phyloP scores from a whole-genome alignment of 1,139 yeast species.

The Debaryomyces udenii region DNA sequence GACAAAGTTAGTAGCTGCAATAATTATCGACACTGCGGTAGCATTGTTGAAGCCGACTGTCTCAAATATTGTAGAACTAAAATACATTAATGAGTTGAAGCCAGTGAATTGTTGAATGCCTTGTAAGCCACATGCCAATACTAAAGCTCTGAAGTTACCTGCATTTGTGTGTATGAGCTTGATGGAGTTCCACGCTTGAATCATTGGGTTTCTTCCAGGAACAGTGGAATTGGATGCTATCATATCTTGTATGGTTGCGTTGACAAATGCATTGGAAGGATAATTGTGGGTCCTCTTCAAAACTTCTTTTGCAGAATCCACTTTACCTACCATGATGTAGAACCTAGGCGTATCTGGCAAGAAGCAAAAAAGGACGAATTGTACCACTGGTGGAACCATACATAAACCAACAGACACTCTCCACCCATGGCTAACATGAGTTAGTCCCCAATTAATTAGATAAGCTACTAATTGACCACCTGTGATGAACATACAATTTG shows the following conservation, averaged over 20 bases:
- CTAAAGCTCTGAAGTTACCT: conserved; percentile 82
- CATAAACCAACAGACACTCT: conserved; percentile 88
- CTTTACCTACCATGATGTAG: conserved; percentile 69
- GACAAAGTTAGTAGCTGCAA: conserved; percentile 90
- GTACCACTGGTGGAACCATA: conserved; percentile 81
- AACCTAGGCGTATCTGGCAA: conserved; percentile 96
- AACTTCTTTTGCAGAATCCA: conserved; percentile 68
- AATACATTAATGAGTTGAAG: conserved; percentile 93
- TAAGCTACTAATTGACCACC: conserved; percentile 93
- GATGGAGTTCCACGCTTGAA: conserved; percentile 62
- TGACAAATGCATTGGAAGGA: conserved; percentile 59
- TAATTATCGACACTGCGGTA: conserved; percentile 89
- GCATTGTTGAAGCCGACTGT: conserved; percentile 85
- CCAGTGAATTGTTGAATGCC: conserved; percentile 96
- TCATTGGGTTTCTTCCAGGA: conserved; percentile 58
- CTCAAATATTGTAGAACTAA: conserved; percentile 85
- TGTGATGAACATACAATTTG: conserved; percentile 74
- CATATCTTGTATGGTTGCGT: conserved; percentile 63
- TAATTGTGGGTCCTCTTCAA: conserved; percentile 58
- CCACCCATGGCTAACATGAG: conserved; percentile 82
- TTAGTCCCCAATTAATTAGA: conserved; percentile 89
- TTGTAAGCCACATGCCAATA: conserved; percentile 89
- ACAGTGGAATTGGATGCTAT: conserved; percentile 59
- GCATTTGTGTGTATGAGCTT: conserved; percentile 73
- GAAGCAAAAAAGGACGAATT: conserved; percentile 74